Percentiles rank a stretch among this genome's conserved stretches.
phyloP scores from a whole-genome alignment of 2,329 filamentous ascomycete genomes.

The Leptographium procerum region DNA sequence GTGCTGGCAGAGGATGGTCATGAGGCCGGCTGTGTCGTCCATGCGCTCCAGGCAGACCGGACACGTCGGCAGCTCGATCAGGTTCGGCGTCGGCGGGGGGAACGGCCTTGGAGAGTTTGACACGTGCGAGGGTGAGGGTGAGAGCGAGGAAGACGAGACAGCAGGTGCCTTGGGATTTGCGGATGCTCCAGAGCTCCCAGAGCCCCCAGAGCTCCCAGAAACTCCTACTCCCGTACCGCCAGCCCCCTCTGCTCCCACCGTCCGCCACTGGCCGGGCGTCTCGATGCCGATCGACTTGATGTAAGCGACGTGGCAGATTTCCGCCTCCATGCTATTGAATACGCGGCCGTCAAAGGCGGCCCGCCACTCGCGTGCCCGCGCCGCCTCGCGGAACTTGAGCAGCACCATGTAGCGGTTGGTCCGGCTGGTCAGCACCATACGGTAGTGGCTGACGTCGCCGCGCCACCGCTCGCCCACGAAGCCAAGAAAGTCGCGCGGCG shows the following conservation, averaged over 20 bases:
- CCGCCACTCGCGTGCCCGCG: conserved; percentile 68
- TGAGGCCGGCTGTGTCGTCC: conserved; percentile 90
- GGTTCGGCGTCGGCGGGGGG: conserved; percentile 61
- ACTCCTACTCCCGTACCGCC: neutral
- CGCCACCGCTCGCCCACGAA: conserved; percentile 84
- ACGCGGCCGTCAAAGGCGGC: conserved; percentile 83
- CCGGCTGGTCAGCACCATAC: conserved; percentile 81
- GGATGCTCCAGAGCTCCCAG: neutral
- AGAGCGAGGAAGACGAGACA: conserved; percentile 5
- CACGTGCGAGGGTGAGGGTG: no score
- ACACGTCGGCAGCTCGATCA: conserved; percentile 88
- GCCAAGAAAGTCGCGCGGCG: conserved; percentile 78
- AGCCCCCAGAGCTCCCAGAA: no score
- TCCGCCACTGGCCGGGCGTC: conserved; percentile 31
- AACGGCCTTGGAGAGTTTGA: conserved; percentile 41
- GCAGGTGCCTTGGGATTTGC: conserved; percentile 7
- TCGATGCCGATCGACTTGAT: conserved; percentile 86
- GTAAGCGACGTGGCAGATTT: conserved; percentile 91
- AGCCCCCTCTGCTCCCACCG: neutral
- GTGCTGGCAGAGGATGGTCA: conserved; percentile 95
- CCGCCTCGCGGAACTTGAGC: conserved; percentile 77
- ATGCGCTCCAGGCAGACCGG: conserved; percentile 95
- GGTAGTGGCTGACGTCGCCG: conserved; percentile 80
- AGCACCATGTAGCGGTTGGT: conserved; percentile 91
- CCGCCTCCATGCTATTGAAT: conserved; percentile 88